A percentile compares a stretch with the other conserved stretches of the same genome.
Evolutionary conservation across 768 basidiomycete genomes (phyloP).

Genomic region (Rhizopogon sp.): DNA sequence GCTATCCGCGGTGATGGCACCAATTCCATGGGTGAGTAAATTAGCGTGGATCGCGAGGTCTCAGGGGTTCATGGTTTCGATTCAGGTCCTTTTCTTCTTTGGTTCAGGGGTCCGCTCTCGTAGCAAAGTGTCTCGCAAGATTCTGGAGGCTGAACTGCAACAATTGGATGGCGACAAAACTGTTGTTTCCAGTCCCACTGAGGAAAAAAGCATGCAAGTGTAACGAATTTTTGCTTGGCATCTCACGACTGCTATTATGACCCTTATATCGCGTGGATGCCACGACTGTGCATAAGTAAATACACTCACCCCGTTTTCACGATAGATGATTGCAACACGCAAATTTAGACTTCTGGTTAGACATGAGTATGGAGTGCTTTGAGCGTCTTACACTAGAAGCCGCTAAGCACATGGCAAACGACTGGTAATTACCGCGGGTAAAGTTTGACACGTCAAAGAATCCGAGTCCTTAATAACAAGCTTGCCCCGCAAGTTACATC

Average conservation of each 20-base stretch:
- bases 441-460: too few species aligned
- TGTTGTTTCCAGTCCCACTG: neutral
- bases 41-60: neutral
- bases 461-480: too few species aligned
- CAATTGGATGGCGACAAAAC: neutral
- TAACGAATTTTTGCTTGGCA: neutral
- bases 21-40: conserved; percentile 37
- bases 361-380: too few species aligned
- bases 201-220: neutral
- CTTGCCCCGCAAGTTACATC: too few species aligned
- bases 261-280: neutral
- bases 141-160: conserved; percentile 12
- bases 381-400: too few species aligned
- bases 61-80: neutral
- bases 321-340: too few species aligned
- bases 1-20: conserved; percentile 38
- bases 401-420: too few species aligned
- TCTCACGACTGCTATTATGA: neutral
- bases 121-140: conserved; percentile 17
- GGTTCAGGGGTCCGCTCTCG: conserved; percentile 28
- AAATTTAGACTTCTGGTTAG: too few species aligned
- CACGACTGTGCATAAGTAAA: neutral
- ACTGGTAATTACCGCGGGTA: too few species aligned
- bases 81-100: conserved; percentile 23
- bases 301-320: too few species aligned